These are phyloP conservation scores for Lobosporangium transversale DNA, from an alignment of 192 early-diverging fungal species.

Conservation along the genomic window DNA sequence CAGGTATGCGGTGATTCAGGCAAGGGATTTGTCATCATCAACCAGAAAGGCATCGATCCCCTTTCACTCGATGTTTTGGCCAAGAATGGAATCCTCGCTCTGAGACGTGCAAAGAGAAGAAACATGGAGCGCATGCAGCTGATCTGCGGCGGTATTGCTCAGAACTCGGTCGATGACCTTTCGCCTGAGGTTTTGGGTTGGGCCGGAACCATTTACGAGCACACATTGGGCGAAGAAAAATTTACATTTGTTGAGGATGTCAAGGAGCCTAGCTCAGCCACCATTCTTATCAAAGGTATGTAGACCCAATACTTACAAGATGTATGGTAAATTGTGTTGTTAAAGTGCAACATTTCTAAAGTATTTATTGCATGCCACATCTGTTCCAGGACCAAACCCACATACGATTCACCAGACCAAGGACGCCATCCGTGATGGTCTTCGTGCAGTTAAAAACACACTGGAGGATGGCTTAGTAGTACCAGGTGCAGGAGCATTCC, in stretches of 20 bases:
- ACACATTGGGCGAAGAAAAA: slow-evolving; percentile 97
- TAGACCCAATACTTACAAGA: too few species aligned
- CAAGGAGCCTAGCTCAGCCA: slow-evolving; percentile 88
- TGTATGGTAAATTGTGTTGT: too few species aligned
- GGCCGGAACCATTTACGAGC: slow-evolving; percentile 95
- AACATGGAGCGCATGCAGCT: slow-evolving; percentile 99
- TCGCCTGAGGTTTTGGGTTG: slow-evolving; percentile 83
- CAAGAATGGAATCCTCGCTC: slow-evolving; percentile 93
- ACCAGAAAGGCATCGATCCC: slow-evolving; percentile 99
- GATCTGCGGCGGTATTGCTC: slow-evolving; percentile 92
- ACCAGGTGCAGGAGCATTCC: slow-evolving; percentile 96
- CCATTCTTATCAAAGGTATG: slow-evolving; percentile 91
- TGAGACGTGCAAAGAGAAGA: slow-evolving; percentile 97
- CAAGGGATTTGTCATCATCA: slow-evolving; percentile 95
- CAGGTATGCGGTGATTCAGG: slow-evolving; percentile 85
- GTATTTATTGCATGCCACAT: too few species aligned
- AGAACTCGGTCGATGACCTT: slow-evolving; percentile 99
- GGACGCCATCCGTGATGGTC: slow-evolving; percentile 97
- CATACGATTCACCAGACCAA: slow-evolving; percentile 95
- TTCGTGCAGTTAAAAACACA: slow-evolving; percentile 98
- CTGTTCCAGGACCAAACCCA: slow-evolving; percentile 90
- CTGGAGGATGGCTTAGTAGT: slow-evolving; percentile 93
- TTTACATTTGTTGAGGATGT: slow-evolving; percentile 99
- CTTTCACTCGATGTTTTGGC: slow-evolving; percentile 95
- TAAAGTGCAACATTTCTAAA: too few species aligned